Percentiles rank a stretch among this genome's conserved stretches.
These are phyloP conservation scores for Glycine tomentella DNA, from an alignment of 306 rosid species.

Conservation along the genomic window DNA sequence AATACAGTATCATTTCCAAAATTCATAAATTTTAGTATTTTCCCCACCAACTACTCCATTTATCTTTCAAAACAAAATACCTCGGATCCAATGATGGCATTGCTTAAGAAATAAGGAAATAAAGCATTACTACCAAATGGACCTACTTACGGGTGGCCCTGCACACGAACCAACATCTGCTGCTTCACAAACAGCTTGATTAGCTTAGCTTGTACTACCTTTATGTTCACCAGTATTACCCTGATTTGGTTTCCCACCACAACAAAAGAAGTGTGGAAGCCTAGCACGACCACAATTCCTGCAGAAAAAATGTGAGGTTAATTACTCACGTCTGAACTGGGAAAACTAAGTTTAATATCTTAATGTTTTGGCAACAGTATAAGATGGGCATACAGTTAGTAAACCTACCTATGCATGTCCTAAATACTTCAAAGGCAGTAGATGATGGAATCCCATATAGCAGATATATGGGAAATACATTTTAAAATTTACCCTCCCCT, in stretches of 20 bases:
- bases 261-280: conserved; percentile 60
- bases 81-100: conserved; percentile 13
- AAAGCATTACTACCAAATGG: conserved; percentile 34
- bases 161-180: conserved; percentile 29
- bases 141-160: conserved; percentile 24
- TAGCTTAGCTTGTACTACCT: conserved; percentile 36
- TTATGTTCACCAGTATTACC: conserved; percentile 38
- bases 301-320: conserved; percentile 20
- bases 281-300: conserved; percentile 56
- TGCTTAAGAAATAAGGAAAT: conserved; percentile 40
- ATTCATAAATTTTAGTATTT: conserved; percentile 2
- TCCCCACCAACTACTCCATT: conserved; percentile 28
- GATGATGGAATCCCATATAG: conserved; percentile 14
- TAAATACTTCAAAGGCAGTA: neutral
- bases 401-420: neutral
- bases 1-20: conserved; percentile 13
- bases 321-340: conserved; percentile 25
- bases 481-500: too few relatives aligned
- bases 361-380: conserved; percentile 6
- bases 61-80: conserved; percentile 27
- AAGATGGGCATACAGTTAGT: neutral
- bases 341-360: neutral
- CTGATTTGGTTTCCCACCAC: conserved; percentile 50
- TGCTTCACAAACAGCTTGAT: conserved; percentile 40
- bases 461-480: neutral